Base-by-base conservation (phyloP, 495 filamentous ascomycete species). In the Xylaria palmicola region DNA sequence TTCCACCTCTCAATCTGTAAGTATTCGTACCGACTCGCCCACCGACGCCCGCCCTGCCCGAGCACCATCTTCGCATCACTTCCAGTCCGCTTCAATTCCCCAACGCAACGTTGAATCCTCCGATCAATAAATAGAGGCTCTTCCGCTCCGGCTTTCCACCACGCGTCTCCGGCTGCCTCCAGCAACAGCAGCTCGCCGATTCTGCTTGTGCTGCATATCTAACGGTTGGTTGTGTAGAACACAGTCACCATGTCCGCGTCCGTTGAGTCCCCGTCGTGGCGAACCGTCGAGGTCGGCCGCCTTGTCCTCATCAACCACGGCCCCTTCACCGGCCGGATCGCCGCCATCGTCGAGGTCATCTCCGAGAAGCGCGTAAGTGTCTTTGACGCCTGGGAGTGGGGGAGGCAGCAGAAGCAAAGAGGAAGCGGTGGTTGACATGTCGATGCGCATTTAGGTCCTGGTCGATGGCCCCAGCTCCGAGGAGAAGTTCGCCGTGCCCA, bases 341-440 rank as follows among this genome's bases (percentile, higher is more conserved):
- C 92, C 64, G 81, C 85, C 72, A 94, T 99, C 76, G 92, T 97
- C 78, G 92, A 98, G 87, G 96, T 99, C 78, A 93, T 98, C 79
- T 95, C 98, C 81, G 94, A 99, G 90, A 96, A 96, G 86, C 91
- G 94, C 79, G 94, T 98, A 96, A 74, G 93, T 90, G 63, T 59
- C 37, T 30, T 59, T 32, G 55, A 60, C 49, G 52, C 26, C 41
- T 62, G 50, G 47, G 45, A 22, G 32, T 26, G 48, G 52, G 49
- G 45, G 20, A 54, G 50, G 61, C 1, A 19, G 53, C 47, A 52
- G 56, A 59, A 45, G 48, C 19, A 37, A 58, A 32, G 51, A 69
- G 74, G 27, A 63, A 59, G 24, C 32, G 40, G 59, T 53, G 59
- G 59, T 66, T 72, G 60, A 76, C 70, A 63, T 49, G 62, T 34